Evolutionary conservation across 805 yeast species (phyloP).

Genomic region (Huiozyma naganishii): DNA sequence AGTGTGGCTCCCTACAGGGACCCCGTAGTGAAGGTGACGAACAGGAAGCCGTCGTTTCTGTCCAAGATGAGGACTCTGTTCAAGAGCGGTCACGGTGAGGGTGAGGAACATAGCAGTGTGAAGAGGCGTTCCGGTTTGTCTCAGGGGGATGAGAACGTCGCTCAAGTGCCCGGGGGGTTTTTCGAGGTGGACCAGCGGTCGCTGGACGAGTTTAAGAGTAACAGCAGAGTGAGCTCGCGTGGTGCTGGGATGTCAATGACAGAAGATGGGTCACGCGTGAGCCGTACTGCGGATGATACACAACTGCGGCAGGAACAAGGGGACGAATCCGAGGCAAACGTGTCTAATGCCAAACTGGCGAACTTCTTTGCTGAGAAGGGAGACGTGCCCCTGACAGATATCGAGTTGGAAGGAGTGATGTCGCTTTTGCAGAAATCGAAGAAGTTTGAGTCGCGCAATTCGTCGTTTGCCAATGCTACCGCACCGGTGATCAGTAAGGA

Average conservation of each 20-base stretch:
- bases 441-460: not conserved
- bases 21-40: slow-evolving; percentile 2
- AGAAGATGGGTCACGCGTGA: not conserved
- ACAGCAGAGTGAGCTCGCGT: not conserved
- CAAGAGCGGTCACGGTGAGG: not conserved
- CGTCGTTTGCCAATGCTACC: not conserved
- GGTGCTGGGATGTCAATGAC: not conserved
- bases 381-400: slow-evolving; percentile 56
- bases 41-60: slow-evolving; percentile 2
- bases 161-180: slow-evolving; percentile 1
- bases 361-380: slow-evolving; percentile 67
- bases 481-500: not conserved
- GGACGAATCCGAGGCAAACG: slow-evolving; percentile 4
- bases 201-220: not conserved
- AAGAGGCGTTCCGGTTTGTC: too few species aligned
- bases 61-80: slow-evolving; percentile 2
- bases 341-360: slow-evolving; percentile 35
- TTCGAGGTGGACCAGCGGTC: not conserved
- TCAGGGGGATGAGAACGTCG: not conserved
- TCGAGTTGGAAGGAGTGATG: slow-evolving; percentile 75
- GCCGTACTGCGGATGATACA: slow-evolving; percentile 1
- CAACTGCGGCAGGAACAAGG: slow-evolving; percentile 1
- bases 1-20: slow-evolving; percentile 6
- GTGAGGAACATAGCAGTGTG: too few species aligned
- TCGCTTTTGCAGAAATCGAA: slow-evolving; percentile 34